Base-by-base conservation (phyloP, 768 basidiomycete genomes). In the Suillus fuscotomentosus region DNA sequence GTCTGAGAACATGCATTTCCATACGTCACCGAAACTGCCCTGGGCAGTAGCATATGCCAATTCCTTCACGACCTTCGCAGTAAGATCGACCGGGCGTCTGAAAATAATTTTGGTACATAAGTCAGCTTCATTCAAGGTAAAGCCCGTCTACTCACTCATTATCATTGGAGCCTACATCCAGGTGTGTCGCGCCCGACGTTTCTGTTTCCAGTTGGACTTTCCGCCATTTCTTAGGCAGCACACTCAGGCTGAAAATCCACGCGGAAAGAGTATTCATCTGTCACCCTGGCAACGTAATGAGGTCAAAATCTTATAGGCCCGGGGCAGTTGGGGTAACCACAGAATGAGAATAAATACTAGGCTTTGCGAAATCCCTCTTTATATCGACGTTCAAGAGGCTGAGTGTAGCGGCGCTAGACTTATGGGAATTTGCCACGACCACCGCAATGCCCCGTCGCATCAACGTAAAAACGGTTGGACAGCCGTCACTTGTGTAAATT, bases 21-120 rank as follows among this genome's bases (percentile, higher is more conserved):
- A 70, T 38, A 72, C 65, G 31, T 73, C 68, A 5, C 72, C 63
- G 24, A 64, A 72, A 17, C 72, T 70, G 9, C 69, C 69, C 17
- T 72, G 66, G 1, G 71, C 67, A 1, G 64, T 70, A 2, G 71
- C 72, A 65, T 72, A 74, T 22, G 64, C 67, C 22, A 62, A 27
- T 14, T 66, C 63, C 42, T 60, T 66, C 31, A 65, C 55, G 5
- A 72, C 38, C 10, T 63, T 60, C n/a, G 63, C 62, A 0, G 69
- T 67, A 20, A 72, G 20, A 36, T 72, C 63, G 56, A 62, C 61
- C 11, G 54, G 61, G 63, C 31, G 36, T 38, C 54, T 55, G 14
- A 31, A n/a, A 27, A 6, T 42, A 27, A 7, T 42, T 14, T 20
- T 34, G 20, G 2, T 1, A 36, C 7, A 38, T 31, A 15, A 27